These are phyloP conservation scores for Globisporangium lucens DNA, from an alignment of 352 stramenopile genomes.

Conservation along the genomic window DNA sequence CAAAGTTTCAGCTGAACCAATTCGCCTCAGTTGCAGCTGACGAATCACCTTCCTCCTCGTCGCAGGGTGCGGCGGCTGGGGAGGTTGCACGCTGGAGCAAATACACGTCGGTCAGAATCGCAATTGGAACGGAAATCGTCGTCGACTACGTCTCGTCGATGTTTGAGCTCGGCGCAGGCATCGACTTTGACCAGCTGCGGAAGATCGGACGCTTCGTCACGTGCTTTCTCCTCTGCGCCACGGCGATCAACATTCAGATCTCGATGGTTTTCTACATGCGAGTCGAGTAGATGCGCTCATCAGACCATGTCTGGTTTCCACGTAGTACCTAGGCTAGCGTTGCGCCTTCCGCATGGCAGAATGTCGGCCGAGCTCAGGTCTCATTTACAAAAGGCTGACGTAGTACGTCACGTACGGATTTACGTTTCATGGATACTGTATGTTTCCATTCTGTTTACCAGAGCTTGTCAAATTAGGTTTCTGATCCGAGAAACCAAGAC, in stretches of 20 bases:
- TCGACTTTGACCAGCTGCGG: constrained; percentile 25
- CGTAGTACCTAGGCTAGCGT: too few relatives aligned
- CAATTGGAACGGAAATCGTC: constrained; percentile 19
- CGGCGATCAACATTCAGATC: constrained; percentile 31
- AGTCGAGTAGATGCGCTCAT: not conserved
- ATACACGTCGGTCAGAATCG: constrained; percentile 5
- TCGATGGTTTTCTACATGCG: constrained; percentile 20
- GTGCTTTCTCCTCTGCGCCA: constrained; percentile 25
- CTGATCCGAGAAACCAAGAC: too few relatives aligned
- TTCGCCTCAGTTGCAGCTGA: not conserved
- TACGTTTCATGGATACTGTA: too few relatives aligned
- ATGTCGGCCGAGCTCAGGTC: too few relatives aligned
- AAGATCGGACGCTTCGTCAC: constrained; percentile 23
- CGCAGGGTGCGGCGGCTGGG: not conserved
- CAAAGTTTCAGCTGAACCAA: constrained; percentile 21
- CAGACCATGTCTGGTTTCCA: not conserved
- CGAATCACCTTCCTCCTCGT: not conserved
- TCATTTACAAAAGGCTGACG: too few relatives aligned
- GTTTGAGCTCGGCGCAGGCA: constrained; percentile 22
- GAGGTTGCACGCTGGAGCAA: constrained; percentile 11
- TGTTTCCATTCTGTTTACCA: too few relatives aligned
- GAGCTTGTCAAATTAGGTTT: too few relatives aligned
- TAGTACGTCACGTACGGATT: too few relatives aligned
- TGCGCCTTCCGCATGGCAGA: too few relatives aligned
- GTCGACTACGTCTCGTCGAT: constrained; percentile 23